Percentiles rank a stretch among this genome's conserved stretches.
These are phyloP conservation scores for Nectriaceae sp. DNA, from an alignment of 2,329 filamentous ascomycete genomes.

Conservation along the genomic window DNA sequence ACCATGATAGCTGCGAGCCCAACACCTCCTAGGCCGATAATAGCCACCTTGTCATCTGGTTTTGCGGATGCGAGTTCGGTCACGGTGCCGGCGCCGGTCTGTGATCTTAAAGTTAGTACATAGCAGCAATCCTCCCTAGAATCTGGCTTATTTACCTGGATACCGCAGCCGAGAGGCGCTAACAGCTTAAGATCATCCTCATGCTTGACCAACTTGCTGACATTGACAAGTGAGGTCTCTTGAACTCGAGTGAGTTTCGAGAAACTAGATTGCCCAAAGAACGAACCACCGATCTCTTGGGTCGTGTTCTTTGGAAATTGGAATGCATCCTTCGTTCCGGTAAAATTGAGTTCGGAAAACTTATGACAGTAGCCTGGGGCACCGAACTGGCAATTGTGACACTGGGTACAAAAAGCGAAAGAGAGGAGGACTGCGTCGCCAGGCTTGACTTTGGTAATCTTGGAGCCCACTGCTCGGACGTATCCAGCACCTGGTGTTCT, in stretches of 20 bases:
- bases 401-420: slow-evolving; percentile 11
- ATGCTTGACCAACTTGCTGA: slow-evolving; percentile 2
- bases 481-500: slow-evolving; percentile 4
- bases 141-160: slow-evolving; percentile 6
- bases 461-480: slow-evolving; percentile 2
- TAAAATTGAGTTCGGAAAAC: slow-evolving; percentile 10
- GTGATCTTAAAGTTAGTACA: neutral
- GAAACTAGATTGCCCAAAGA: slow-evolving; percentile 14
- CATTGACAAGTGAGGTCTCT: slow-evolving; percentile 9
- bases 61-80: neutral
- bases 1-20: slow-evolving; percentile 8
- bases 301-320: neutral
- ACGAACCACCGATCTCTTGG: slow-evolving; percentile 4
- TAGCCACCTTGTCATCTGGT: slow-evolving; percentile 5
- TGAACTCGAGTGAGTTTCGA: slow-evolving; percentile 4
- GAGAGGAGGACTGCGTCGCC: slow-evolving; percentile 12
- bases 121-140: too few species aligned
- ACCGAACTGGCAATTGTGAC: slow-evolving; percentile 12
- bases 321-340: slow-evolving; percentile 3
- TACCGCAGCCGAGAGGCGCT: slow-evolving; percentile 13
- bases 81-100: slow-evolving; percentile 7
- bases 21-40: slow-evolving; percentile 7
- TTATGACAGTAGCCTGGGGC: slow-evolving; percentile 9
- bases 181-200: slow-evolving; percentile 8
- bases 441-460: slow-evolving; percentile 9